These are phyloP conservation scores for Aspergillus fumigatus DNA, from an alignment of 2,329 filamentous ascomycete species.

Conservation along the genomic window DNA sequence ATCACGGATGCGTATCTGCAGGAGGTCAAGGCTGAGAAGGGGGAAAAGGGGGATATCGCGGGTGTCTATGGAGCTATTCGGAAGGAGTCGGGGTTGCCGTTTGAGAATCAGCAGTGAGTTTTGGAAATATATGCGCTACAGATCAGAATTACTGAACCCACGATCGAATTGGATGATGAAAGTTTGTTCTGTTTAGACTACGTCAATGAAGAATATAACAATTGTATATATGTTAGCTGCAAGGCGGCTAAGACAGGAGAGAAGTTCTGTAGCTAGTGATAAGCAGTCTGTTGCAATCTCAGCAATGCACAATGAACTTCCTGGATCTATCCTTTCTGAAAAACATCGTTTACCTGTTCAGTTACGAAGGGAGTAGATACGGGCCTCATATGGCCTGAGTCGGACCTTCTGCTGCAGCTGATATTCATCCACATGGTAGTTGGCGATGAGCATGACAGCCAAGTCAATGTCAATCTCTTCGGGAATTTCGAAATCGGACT, in stretches of 20 bases:
- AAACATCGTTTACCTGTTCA: not conserved
- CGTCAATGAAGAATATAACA: not conserved
- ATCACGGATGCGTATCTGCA: constrained; percentile 65
- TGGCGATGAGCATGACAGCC: constrained; percentile 12
- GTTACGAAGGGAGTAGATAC: constrained; percentile 14
- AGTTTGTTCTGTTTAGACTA: not conserved
- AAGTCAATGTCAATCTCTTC: constrained; percentile 14
- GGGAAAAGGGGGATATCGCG: constrained; percentile 71
- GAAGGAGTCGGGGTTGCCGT: constrained; percentile 68
- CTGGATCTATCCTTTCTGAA: not conserved
- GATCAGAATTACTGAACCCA: too few species aligned
- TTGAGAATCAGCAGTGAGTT: constrained; percentile 53
- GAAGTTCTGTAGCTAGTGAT: not conserved
- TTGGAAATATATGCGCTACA: too few species aligned
- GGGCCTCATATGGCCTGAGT: constrained; percentile 13
- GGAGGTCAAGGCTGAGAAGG: constrained; percentile 64
- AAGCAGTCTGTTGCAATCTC: not conserved
- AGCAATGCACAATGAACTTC: too few species aligned
- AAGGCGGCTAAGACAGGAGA: not conserved
- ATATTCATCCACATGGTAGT: constrained; percentile 9
- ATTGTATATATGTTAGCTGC: not conserved
- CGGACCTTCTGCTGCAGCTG: constrained; percentile 2
- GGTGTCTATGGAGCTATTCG: constrained; percentile 78
- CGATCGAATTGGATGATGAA: too few species aligned
- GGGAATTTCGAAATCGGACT: constrained; percentile 6